Conservation (phyloP, 495 filamentous ascomycete species). For the Trichoderma virens region DNA sequence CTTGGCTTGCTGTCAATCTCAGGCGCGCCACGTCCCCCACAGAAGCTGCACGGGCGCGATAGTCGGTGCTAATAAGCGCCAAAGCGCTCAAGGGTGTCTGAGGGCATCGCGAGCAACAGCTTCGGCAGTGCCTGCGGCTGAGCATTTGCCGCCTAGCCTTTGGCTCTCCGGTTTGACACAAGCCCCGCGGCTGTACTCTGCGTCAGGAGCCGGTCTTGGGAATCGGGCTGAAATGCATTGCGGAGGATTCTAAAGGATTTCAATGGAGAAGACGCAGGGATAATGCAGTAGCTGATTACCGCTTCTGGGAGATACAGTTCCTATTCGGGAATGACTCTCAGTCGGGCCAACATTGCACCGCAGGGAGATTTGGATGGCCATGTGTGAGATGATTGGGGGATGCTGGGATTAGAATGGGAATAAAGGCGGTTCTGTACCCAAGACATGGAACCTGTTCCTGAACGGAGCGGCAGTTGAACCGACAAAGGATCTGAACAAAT, state of each 20-base stretch:
- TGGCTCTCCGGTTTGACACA: background rate
- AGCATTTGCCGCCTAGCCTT: background rate
- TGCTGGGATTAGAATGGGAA: background rate
- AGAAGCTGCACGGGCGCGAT: background rate
- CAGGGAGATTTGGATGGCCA: background rate
- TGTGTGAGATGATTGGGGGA: too few species aligned
- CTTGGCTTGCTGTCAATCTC: background rate
- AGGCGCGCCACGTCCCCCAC: background rate
- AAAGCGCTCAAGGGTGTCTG: background rate
- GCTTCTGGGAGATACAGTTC: conserved; percentile 4
- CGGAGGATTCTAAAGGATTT: background rate
- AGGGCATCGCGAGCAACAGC: background rate
- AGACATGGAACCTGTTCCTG: too few species aligned
- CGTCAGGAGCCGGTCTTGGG: background rate
- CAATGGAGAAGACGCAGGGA: background rate
- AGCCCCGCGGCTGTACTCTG: background rate
- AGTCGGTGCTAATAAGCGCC: background rate
- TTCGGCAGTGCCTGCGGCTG: background rate
- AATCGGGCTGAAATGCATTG: background rate
- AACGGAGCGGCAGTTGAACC: background rate
- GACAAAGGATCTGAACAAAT: background rate
- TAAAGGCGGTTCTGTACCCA: too few species aligned
- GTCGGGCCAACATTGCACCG: background rate
- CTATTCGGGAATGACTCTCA: background rate
- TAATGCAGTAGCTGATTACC: background rate